Evolutionary conservation across 164 flowering plant species (phyloP), one percentile per base, ranked within the genome.

Genomic region (Taxillus chinensis): DNA sequence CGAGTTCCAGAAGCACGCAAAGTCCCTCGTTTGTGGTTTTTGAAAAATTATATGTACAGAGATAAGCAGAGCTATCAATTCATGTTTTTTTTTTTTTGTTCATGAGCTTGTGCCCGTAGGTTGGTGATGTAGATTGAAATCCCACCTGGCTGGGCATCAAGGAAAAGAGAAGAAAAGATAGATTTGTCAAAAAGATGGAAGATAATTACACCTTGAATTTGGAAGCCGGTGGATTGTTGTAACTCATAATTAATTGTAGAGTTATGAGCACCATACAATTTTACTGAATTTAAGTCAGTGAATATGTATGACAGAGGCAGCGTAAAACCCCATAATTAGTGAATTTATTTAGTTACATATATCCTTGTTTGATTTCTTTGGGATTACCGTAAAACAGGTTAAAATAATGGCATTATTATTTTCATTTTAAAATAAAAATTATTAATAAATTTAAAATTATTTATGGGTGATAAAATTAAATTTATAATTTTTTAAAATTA

Each of bases 211-310:
- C 62, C 48, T 64, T 67, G 67, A 68, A 66, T 60, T 72, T 72
- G 67, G 69, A 66, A 58, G 40, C 66, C 27, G 27, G 66, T 72
- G 72, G 58, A 65, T 68, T 78, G 74, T 41, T 68, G 60, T 62
- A 15, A 64, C 27, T 70, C 72, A 67, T 77, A 74, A 75, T 51
- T 77, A 74, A 75, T 51, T 75, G 79, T 71, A 77, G 76, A 73
- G 76, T 74, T 65, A 65, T 61, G 73, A 71, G 66, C 64, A 65
- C 64, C 62, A 73, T 46, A 57, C 68, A 74, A 64, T 67, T 67
- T 65, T 72, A 75, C 64, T 75, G 67, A 68, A 71, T 66, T 54
- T 17, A 17, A 54, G 16, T 8, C 12, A 54, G 27, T 0, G 2
- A 27, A 27, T 27, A 2, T 27, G 27, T 27, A 27, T 27, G 0